Base-by-base conservation (phyloP, 2,329 filamentous ascomycete genomes). In the Epichloe amarillans region DNA sequence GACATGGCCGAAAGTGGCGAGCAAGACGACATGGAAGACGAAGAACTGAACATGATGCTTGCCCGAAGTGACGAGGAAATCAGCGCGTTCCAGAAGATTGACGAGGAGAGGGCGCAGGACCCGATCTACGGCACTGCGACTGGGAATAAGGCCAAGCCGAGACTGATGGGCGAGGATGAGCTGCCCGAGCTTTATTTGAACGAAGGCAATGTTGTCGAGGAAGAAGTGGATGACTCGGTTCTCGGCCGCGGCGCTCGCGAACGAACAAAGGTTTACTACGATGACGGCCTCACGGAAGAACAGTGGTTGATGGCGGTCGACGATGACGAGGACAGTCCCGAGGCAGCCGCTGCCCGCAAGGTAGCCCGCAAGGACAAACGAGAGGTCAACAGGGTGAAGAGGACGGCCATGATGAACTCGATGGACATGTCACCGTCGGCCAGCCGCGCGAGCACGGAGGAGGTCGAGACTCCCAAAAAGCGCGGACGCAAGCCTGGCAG, bases 251-350 rank as follows among this genome's bases (percentile, higher is more conserved):
- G 93, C 60, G 91, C 91, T 56, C 86, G 93, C 72, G 93, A 98
- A 70, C 84, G 94, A 54, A 96, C 89, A 58, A 84, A 88, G 62
- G 90, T 96, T 61, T 86, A 86, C 66, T 98, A 98, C 60, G 93
- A 98, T 61, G 93, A 98, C 62, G 93, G 94, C 49, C 80, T 98
- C 33, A 97, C 93, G 0, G 94, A 98, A 70, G 93, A 98, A 71
- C 94, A 98, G 68, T 98, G 93, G 93, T 79, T 97, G 48, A 91
- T 95, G 74, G 93, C 93, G 50, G 91, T 98, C 35, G 93, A 98
- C 64, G 91, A 95, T 54, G 90, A 96, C 47, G 93, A 98, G 1
- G 93, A 98, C 64, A 84, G 82, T 0, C 89, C 95, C 33, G 93
- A 97, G 64, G 90, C 88, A 50, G 93, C 93, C 2, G 90, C 94